Conservation (phyloP, 208 protist genomes). For the Trypanosomatidae sp. region DNA sequence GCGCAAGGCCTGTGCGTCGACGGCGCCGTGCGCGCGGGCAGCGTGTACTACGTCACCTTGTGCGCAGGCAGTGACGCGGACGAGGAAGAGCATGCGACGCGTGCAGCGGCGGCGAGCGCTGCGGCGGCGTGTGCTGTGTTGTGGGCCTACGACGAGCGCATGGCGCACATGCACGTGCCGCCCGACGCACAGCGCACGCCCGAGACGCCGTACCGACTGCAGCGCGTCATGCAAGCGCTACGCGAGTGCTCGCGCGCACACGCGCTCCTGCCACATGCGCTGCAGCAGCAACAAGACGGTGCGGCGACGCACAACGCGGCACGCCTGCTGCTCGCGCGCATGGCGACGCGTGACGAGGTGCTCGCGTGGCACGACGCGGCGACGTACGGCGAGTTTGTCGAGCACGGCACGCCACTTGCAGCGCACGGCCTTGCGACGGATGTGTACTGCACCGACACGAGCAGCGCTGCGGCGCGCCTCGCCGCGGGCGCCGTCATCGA, state of each 20-base stretch:
- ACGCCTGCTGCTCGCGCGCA: constrained; percentile 26
- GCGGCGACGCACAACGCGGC: constrained; percentile 4
- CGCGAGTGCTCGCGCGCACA: constrained; percentile 13
- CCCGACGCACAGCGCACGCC: constrained; percentile 28
- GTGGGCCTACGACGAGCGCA: constrained; percentile 53
- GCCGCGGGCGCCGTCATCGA: constrained; percentile 57
- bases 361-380: constrained; percentile 29
- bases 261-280: constrained; percentile 42
- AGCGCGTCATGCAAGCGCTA: constrained; percentile 39
- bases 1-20: constrained; percentile 43
- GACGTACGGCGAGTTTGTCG: constrained; percentile 36
- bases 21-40: constrained; percentile 22
- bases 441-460: constrained; percentile 70
- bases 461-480: constrained; percentile 34
- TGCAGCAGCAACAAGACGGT: not conserved
- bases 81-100: too few relatives aligned
- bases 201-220: constrained; percentile 54
- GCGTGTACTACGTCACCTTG: constrained; percentile 43
- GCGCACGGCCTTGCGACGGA: constrained; percentile 39
- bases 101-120: too few relatives aligned
- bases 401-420: constrained; percentile 18
- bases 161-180: constrained; percentile 47
- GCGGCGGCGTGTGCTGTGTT: constrained; percentile 21
- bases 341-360: constrained; percentile 48
- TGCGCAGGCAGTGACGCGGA: constrained; percentile 14